Percentiles rank a stretch among this genome's conserved stretches.
Conservation (phyloP, 306 rosid genomes). For the Fagus crenata region DNA sequence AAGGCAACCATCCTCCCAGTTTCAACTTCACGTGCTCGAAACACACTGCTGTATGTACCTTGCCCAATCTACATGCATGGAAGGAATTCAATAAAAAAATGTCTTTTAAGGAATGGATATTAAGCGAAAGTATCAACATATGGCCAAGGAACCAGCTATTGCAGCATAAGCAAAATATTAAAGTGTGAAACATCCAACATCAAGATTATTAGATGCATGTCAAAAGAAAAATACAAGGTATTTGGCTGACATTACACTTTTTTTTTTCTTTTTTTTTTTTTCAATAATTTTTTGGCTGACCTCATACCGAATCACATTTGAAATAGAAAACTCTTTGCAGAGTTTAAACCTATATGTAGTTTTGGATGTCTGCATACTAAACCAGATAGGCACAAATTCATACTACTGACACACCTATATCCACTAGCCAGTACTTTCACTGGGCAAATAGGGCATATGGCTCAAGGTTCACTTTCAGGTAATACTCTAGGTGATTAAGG, state of each 20-base stretch:
- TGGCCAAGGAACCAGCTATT: slow-evolving; percentile 10
- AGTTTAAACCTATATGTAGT: neutral
- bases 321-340: neutral
- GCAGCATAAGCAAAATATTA: neutral
- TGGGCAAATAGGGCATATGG: neutral
- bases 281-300: neutral
- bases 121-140: slow-evolving; percentile 9
- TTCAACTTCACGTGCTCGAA: slow-evolving; percentile 82
- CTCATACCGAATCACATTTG: neutral
- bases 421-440: neutral
- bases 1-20: slow-evolving; percentile 80
- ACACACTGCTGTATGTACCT: slow-evolving; percentile 98
- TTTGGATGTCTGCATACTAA: neutral
- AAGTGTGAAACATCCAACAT: slow-evolving; percentile 5
- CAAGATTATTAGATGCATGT: slow-evolving; percentile 11
- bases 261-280: too few relatives aligned
- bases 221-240: neutral
- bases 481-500: neutral
- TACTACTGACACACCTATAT: neutral
- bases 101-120: neutral
- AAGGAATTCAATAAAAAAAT: neutral
- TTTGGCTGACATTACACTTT: neutral
- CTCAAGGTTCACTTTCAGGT: neutral
- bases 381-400: neutral
- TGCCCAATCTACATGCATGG: slow-evolving; percentile 71